Conservation (phyloP, 177 flowering plant genomes). For the Telopea speciosissima region DNA sequence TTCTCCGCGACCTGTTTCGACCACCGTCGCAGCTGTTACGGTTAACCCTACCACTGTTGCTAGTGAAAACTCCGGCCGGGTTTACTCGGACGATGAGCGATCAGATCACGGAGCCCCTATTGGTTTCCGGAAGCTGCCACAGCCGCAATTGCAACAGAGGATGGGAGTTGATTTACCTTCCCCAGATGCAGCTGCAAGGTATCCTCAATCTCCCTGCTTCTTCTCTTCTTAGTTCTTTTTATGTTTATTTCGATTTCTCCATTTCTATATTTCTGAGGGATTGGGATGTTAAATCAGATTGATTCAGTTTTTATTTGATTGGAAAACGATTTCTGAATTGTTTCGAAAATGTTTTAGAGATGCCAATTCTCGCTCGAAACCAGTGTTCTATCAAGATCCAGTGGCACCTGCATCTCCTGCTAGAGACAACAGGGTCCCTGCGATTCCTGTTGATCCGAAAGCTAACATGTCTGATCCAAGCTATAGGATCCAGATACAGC, state of each 20-base stretch:
- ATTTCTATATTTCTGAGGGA: neutral
- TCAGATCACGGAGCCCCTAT: constrained; percentile 48
- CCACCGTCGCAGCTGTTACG: constrained; percentile 11
- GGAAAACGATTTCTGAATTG: neutral
- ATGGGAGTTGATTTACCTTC: constrained; percentile 44
- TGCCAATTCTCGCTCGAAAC: constrained; percentile 48
- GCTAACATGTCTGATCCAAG: constrained; percentile 41
- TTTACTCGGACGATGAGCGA: constrained; percentile 60
- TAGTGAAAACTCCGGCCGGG: constrained; percentile 41
- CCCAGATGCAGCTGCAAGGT: constrained; percentile 77
- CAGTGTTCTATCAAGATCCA: constrained; percentile 55
- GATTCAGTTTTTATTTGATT: neutral
- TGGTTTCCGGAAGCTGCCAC: constrained; percentile 27
- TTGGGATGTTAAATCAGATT: neutral
- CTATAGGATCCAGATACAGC: constrained; percentile 44
- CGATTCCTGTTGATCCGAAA: constrained; percentile 33
- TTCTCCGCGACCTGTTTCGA: constrained; percentile 31
- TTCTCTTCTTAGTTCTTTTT: neutral
- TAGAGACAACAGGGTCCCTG: too few relatives aligned
- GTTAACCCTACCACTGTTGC: constrained; percentile 10
- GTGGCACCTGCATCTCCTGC: neutral
- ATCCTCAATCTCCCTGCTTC: neutral
- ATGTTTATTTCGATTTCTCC: neutral
- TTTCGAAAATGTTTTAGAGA: constrained; percentile 42
- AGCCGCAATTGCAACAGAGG: constrained; percentile 21